Evolutionary conservation across 192 early-diverging fungal species (phyloP).

Genomic region (Backusella macrospora): DNA sequence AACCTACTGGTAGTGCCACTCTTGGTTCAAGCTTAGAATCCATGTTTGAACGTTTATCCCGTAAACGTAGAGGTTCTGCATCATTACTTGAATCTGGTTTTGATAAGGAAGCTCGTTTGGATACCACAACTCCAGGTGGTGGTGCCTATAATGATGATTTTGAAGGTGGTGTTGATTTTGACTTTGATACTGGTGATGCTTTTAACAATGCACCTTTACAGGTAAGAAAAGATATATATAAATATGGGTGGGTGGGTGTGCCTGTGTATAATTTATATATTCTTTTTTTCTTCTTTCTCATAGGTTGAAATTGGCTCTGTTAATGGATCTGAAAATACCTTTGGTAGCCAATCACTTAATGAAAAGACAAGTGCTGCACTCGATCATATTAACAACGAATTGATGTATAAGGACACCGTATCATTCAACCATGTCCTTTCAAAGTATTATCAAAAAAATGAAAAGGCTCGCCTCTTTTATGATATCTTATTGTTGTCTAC

Average conservation of each 20-base stretch:
- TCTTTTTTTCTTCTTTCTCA: background rate
- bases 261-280: background rate
- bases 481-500: slow-evolving; percentile 91
- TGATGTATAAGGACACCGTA: background rate
- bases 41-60: slow-evolving; percentile 6
- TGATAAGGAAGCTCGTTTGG: slow-evolving; percentile 11
- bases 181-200: background rate
- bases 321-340: background rate
- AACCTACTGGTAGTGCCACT: slow-evolving; percentile 20
- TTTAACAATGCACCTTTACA: background rate
- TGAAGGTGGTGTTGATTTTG: background rate
- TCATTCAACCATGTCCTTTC: slow-evolving; percentile 20
- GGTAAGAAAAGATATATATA: background rate
- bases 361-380: background rate
- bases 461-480: slow-evolving; percentile 88
- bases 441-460: slow-evolving; percentile 56
- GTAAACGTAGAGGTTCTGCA: background rate
- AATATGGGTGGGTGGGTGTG: too few relatives aligned
- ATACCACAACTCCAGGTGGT: background rate
- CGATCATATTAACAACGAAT: background rate
- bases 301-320: background rate
- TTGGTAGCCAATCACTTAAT: background rate
- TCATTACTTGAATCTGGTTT: background rate
- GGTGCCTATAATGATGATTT: background rate
- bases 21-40: slow-evolving; percentile 15